Percentiles rank a stretch among this genome's conserved stretches.
Evolutionary conservation across 164 flowering plant species (phyloP).

Genomic region (Dillenia suffruticosa): DNA sequence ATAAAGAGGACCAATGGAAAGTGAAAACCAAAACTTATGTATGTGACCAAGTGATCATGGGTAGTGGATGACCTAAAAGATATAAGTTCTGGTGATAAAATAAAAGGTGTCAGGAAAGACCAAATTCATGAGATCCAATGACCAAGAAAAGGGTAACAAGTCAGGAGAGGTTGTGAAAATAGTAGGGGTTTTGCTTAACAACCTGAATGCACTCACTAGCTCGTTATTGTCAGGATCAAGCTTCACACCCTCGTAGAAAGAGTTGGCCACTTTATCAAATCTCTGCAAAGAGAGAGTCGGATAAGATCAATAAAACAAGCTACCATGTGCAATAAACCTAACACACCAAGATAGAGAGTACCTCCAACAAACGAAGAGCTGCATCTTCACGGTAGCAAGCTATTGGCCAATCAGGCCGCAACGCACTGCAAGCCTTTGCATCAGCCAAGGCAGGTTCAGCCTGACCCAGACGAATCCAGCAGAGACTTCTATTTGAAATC

Average conservation of each 20-base stretch:
- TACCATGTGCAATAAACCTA: not conserved
- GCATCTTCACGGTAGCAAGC: constrained; percentile 95
- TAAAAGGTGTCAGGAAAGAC: not conserved
- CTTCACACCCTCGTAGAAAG: constrained; percentile 90
- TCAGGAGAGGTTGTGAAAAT: not conserved
- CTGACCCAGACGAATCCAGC: constrained; percentile 89
- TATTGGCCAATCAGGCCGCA: constrained; percentile 90
- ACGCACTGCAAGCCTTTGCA: constrained; percentile 80
- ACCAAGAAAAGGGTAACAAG: too few species aligned
- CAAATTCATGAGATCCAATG: too few species aligned
- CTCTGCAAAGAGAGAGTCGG: constrained; percentile 36
- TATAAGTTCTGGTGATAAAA: not conserved
- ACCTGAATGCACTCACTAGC: constrained; percentile 91
- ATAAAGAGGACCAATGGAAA: too few species aligned
- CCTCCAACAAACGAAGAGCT: constrained; percentile 80
- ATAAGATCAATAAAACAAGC: not conserved
- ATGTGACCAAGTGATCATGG: not conserved
- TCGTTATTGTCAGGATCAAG: constrained; percentile 91
- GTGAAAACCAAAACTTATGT: too few species aligned
- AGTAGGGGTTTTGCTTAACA: not conserved
- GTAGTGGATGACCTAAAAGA: not conserved
- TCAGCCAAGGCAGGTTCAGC: constrained; percentile 88
- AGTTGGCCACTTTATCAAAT: constrained; percentile 95
- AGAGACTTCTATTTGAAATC: constrained; percentile 93
- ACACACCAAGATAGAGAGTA: constrained; percentile 5